Base-by-base conservation (phyloP, 2,329 filamentous ascomycete species). In the Cordyceps militaris region DNA sequence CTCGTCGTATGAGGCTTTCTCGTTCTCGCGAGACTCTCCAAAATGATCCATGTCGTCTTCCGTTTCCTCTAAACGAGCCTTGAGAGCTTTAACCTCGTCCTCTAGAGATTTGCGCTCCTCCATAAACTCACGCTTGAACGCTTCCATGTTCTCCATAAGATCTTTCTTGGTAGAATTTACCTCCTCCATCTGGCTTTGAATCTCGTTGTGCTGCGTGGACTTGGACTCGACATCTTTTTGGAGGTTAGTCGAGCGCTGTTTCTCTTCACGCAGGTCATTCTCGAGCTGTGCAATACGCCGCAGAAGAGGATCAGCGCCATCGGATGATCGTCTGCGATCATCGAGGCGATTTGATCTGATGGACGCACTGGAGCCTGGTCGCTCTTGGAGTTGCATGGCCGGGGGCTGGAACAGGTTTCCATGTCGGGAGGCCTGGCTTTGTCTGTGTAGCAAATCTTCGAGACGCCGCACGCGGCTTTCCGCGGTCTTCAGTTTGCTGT, bases 1-100 rank as follows among this genome's bases (percentile, higher is more conserved):
- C 48, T 87, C 83, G 61, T 93, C 87, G 46, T 86, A 80, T 2
- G 81, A 80, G 4, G 82, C 83, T 66, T 86, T 89, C 66, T 94
- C 89, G 63, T 95, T 87, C 63, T 97, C 91, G 44, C 89, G 83
- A 42, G 88, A 91, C 65, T 91, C 90, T 43, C 90, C 80, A 56
- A 93, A 83, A 60, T 91, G 82, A 65, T 97, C 92, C 53, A 97
- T 83, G 67, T 96, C 92, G 66, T 97, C 92, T 71, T 99, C 94
- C 6, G 88, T 81, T 64, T 97, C 91, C 67, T 97, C 94, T 0
- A 94, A 77, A 54, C 86, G 88, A 56, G 86, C 79, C 66, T 88
- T 92, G 58, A 92, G 80, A 14, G 82, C 81, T 64, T 85, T 87
- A 58, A 94, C 85, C 68, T 97, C 92, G 16, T 83, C 79, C 64